phyloP scores from a whole-genome alignment of 495 filamentous ascomycete species.

The Penicillium cataractarum region DNA sequence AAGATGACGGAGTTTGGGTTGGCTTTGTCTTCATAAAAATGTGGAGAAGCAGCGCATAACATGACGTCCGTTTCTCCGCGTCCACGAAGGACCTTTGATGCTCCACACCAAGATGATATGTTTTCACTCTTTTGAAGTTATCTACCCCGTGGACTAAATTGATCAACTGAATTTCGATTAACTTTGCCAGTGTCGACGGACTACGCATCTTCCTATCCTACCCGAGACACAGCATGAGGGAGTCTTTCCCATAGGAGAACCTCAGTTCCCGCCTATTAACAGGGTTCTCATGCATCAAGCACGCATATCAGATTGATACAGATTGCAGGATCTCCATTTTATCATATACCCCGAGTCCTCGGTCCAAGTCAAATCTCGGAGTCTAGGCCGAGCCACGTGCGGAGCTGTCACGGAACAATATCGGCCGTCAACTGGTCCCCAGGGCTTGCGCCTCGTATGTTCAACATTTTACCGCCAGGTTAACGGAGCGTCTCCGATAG shows the following conservation, averaged over 20 bases:
- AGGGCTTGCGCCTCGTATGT: too few relatives aligned
- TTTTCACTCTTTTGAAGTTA: too few relatives aligned
- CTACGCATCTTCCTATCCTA: not conserved
- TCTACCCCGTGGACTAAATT: not conserved
- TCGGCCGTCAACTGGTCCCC: constrained; percentile 12
- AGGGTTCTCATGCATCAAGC: not conserved
- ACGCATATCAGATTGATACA: not conserved
- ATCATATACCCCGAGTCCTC: not conserved
- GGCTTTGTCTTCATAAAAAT: constrained; percentile 8
- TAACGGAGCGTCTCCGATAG: constrained; percentile 13
- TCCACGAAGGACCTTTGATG: not conserved
- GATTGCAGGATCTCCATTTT: not conserved
- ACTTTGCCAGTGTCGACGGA: not conserved
- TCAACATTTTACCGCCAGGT: not conserved
- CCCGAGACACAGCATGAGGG: not conserved
- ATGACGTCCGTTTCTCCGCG: constrained; percentile 15
- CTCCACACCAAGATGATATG: not conserved
- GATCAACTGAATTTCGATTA: not conserved
- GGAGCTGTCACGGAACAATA: not conserved
- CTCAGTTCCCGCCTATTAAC: not conserved
- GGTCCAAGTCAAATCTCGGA: not conserved
- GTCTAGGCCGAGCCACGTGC: constrained; percentile 11
- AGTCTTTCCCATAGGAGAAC: not conserved
- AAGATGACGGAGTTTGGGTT: constrained; percentile 6
- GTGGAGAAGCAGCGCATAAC: constrained; percentile 19